A percentile compares a stretch with the other conserved stretches of the same genome.
These are phyloP conservation scores for Naganishia antarctica DNA, from an alignment of 768 basidiomycete genomes.

Conservation along the genomic window DNA sequence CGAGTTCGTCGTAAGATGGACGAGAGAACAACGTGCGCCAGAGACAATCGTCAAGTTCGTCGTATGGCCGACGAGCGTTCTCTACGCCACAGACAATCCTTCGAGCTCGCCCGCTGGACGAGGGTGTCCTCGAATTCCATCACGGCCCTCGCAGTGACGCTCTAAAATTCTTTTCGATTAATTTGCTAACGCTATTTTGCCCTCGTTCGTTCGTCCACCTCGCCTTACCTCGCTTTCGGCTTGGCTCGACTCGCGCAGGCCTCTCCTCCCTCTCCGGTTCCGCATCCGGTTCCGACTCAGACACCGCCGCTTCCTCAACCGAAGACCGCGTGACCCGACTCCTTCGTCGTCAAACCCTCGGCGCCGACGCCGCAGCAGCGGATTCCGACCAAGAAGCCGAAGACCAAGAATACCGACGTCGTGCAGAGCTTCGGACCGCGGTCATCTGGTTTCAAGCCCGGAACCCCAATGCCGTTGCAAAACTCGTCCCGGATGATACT, in stretches of 20 bases:
- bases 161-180: no score
- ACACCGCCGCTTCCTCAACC: conserved; percentile 1
- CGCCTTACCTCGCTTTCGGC: no score
- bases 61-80: no score
- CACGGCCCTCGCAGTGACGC: no score
- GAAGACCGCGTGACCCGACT: conserved; percentile 57
- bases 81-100: no score
- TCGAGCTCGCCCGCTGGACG: no score
- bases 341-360: conserved; percentile 59
- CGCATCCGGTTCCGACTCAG: conserved; percentile 56
- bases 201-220: no score
- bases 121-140: no score
- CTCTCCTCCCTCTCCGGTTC: conserved; percentile 78
- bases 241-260: conserved; percentile 22
- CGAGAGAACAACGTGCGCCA: no score
- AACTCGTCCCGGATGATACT: conserved; percentile 54
- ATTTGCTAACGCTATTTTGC: no score
- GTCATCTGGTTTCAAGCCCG: conserved; percentile 72
- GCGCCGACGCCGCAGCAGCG: conserved; percentile 46
- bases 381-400: conserved; percentile 45
- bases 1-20: no score
- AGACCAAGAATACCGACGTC: conserved; percentile 45
- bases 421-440: conserved; percentile 59
- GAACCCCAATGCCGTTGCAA: not conserved
- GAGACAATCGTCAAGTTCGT: no score